Evolutionary conservation across 1,284 basidiomycete species (phyloP), one percentile per base, ranked within the genome.

Genomic region (Leccinum fallax): DNA sequence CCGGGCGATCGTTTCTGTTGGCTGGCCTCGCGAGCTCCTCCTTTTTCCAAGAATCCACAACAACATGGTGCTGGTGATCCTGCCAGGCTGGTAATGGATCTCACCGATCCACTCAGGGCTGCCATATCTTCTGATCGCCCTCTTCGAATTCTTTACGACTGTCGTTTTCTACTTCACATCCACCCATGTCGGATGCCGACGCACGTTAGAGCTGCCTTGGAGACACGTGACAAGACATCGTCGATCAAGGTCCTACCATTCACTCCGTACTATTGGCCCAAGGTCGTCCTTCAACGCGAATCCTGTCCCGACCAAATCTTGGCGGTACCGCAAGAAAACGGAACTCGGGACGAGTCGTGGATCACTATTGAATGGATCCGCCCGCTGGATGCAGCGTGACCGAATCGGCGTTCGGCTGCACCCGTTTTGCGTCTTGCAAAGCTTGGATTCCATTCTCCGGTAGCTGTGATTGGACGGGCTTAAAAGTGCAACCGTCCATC

Each of bases 121-220:
- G 49, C 59, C 56, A 13, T 40, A 13, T 49, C 51, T 51, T 61
- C 62, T 54, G 36, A 59, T 11, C 10, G 13, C n/a, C 58, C 64
- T 61, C 46, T 80, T n/a, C 73, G 80, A n/a, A 57, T 84, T 19
- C 73, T 89, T 19, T 88, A 81, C 65, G 88, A 90, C 69, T 78
- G 78, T 65, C 84, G 89, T 8, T 90, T 86, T 69, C 67, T 83
- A 3, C 56, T 90, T 48, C 69, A 67, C 16, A 77, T 90, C 63
- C 60, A 81, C 62, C 67, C 83, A n/a, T 65, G 65, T 34, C 73
- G 67, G 51, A 78, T 85, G 28, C 83, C 85, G 4, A 26, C 40
- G 0, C n/a, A 65, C 11, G 21, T 66, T 2, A 65, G 53, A 32
- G 59, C 32, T 28, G 63, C 63, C 28, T 51, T 76, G 57, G n/a